Evolutionary conservation across 2,329 filamentous ascomycete genomes (phyloP).

Genomic region (Cadophora sp.): DNA sequence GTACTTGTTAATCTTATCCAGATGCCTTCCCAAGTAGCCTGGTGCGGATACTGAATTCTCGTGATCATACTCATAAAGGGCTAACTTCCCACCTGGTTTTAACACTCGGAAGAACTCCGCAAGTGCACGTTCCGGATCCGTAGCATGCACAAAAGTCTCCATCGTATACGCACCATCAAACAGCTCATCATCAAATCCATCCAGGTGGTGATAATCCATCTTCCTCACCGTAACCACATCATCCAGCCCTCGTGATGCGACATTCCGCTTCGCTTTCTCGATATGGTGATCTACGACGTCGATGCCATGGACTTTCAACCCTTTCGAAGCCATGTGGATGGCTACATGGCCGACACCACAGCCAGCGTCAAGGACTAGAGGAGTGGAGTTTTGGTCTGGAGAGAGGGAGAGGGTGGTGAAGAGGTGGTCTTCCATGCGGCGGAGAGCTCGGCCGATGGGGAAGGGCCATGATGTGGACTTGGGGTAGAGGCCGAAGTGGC

Average conservation of each 20-base stretch:
- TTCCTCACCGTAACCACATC: conserved; percentile 48
- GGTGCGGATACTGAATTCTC: conserved; percentile 34
- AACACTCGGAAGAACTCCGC: conserved; percentile 54
- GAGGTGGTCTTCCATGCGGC: conserved; percentile 56
- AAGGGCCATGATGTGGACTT: conserved; percentile 55
- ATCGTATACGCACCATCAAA: conserved; percentile 62
- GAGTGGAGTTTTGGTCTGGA: no score
- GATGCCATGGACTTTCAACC: conserved; percentile 51
- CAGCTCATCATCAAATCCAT: conserved; percentile 45
- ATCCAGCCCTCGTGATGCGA: conserved; percentile 45
- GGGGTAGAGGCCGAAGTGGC: conserved; percentile 59
- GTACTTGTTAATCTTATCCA: conserved; percentile 49
- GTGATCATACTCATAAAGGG: conserved; percentile 56
- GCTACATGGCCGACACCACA: conserved; percentile 58
- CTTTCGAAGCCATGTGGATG: conserved; percentile 52
- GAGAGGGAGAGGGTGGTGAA: conserved; percentile 45
- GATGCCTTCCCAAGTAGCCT: conserved; percentile 42
- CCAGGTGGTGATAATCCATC: conserved; percentile 59
- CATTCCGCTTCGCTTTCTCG: conserved; percentile 50
- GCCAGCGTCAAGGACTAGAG: conserved; percentile 58
- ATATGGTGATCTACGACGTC: conserved; percentile 57
- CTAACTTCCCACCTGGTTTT: conserved; percentile 53
- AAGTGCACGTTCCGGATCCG: conserved; percentile 52
- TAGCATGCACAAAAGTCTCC: conserved; percentile 61
- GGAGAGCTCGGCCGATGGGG: conserved; percentile 51